Percentiles rank a stretch among this genome's conserved stretches.
Conservation (phyloP, 768 basidiomycete genomes). For the Mrakia blollopis region DNA sequence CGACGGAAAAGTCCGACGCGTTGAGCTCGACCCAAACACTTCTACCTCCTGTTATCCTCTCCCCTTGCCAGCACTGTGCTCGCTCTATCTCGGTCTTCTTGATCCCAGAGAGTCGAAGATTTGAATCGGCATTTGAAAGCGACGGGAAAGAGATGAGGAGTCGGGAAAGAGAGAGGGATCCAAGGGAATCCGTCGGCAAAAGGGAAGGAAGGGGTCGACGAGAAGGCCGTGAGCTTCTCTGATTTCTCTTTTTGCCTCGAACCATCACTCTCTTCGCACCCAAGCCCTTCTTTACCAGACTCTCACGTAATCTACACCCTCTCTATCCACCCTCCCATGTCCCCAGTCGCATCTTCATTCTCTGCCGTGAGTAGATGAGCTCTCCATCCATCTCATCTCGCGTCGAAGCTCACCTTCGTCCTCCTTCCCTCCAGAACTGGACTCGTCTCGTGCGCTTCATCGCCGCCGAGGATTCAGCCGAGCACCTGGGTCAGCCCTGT, state of each 20-base stretch:
- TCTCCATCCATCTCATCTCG: background rate
- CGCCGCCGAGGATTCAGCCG: conserved; percentile 32
- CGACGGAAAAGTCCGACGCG: background rate
- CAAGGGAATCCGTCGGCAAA: too few relatives aligned
- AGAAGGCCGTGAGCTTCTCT: too few relatives aligned
- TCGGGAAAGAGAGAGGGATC: too few relatives aligned
- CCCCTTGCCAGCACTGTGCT: too few relatives aligned
- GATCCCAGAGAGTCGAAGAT: too few relatives aligned
- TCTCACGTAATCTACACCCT: background rate
- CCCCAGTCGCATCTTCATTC: background rate
- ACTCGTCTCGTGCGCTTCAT: conserved; percentile 31
- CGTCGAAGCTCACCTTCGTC: background rate
- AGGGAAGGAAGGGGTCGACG: too few relatives aligned
- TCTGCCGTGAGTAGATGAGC: background rate
- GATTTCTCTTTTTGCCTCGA: background rate
- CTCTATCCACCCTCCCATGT: background rate
- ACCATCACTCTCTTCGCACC: background rate
- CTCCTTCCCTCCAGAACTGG: conserved; percentile 17
- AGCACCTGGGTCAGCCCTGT: conserved; percentile 35
- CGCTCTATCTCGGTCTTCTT: too few relatives aligned
- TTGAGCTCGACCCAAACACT: too few relatives aligned
- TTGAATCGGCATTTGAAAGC: too few relatives aligned
- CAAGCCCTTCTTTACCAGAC: background rate
- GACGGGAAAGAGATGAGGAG: too few relatives aligned
- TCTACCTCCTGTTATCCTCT: too few relatives aligned